phyloP scores from a whole-genome alignment of 2,329 filamentous ascomycete species.

The Zasmidium angulare region DNA sequence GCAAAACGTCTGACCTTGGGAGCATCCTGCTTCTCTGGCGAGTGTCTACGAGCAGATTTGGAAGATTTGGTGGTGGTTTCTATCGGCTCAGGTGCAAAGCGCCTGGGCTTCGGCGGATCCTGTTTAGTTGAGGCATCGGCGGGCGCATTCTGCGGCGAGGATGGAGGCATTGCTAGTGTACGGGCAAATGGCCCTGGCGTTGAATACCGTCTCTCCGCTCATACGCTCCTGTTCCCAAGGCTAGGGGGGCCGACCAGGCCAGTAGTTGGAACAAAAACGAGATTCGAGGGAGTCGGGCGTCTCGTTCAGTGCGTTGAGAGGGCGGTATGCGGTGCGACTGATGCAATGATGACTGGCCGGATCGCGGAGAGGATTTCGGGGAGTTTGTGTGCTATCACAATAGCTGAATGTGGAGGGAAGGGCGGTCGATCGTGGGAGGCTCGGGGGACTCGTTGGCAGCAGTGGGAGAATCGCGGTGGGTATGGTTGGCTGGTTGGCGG shows the following conservation, averaged over 20 bases:
- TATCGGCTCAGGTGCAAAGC: slow-evolving; percentile 34
- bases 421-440: not conserved
- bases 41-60: slow-evolving; percentile 11
- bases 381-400: not conserved
- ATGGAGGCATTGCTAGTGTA: slow-evolving; percentile 16
- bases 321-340: slow-evolving; percentile 2
- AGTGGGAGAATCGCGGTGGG: not conserved
- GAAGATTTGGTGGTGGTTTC: slow-evolving; percentile 24
- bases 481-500: not conserved
- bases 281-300: not conserved
- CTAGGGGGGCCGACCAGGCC: slow-evolving; percentile 31
- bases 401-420: not conserved
- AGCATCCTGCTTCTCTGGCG: slow-evolving; percentile 18
- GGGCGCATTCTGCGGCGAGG: slow-evolving; percentile 16
- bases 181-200: slow-evolving; percentile 21
- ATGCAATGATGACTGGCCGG: not conserved
- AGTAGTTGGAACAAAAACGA: slow-evolving; percentile 9
- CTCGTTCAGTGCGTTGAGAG: slow-evolving; percentile 3
- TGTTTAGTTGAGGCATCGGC: slow-evolving; percentile 8
- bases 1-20: slow-evolving; percentile 27
- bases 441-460: not conserved
- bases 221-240: slow-evolving; percentile 21
- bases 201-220: slow-evolving; percentile 16
- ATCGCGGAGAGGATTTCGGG: not conserved
- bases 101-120: slow-evolving; percentile 13